Conservation (phyloP, 2,329 filamentous ascomycete species). For the Fusarium albidum region DNA sequence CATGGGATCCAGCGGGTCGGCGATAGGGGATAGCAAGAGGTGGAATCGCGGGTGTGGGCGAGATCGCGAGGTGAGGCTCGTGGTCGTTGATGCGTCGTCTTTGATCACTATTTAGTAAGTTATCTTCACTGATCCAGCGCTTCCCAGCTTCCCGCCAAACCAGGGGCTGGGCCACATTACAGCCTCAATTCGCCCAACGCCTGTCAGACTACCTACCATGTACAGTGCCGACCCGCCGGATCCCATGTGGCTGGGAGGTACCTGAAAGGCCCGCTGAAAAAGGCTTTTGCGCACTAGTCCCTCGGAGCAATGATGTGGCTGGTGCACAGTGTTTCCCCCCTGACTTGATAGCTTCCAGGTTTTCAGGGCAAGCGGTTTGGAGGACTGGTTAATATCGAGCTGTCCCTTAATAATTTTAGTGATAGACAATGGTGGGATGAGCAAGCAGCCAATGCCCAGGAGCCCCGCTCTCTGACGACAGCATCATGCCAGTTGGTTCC, state of each 20-base stretch:
- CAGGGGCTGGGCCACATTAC: conserved; percentile 34
- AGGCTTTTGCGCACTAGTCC: conserved; percentile 26
- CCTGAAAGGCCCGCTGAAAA: conserved; percentile 28
- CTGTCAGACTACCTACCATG: conserved; percentile 31
- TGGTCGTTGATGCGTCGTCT: conserved; percentile 26
- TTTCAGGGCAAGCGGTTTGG: conserved; percentile 1
- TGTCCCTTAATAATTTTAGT: neutral
- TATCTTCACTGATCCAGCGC: conserved; percentile 20
- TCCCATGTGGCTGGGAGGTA: conserved; percentile 35
- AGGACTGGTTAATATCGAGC: neutral
- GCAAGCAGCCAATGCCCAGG: neutral
- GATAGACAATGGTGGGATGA: neutral
- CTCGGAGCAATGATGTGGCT: conserved; percentile 32
- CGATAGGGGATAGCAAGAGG: conserved; percentile 10
- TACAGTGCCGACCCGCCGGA: conserved; percentile 32
- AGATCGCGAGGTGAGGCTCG: conserved; percentile 13
- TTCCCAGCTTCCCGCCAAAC: conserved; percentile 32
- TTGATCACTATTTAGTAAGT: conserved; percentile 15
- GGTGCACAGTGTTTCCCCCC: conserved; percentile 23
- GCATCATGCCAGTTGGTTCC: conserved; percentile 5
- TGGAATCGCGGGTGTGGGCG: conserved; percentile 15
- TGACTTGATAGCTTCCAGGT: neutral
- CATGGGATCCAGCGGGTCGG: conserved; percentile 13
- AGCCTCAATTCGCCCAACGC: conserved; percentile 34
- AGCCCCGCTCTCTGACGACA: conserved; percentile 4